Base-by-base conservation (phyloP, 192 early-diverging fungal species). In the Coemansia sp. region DNA sequence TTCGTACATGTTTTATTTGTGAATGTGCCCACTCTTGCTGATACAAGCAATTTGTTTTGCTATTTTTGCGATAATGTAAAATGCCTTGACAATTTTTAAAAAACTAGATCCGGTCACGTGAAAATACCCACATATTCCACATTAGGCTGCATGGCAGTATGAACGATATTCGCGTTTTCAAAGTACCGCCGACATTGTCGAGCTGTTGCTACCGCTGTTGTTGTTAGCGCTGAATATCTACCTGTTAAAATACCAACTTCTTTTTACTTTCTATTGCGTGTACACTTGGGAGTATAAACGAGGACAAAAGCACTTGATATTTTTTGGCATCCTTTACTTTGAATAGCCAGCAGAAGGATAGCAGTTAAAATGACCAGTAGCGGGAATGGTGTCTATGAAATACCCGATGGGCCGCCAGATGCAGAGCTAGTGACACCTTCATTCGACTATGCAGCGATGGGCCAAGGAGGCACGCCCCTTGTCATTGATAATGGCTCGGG, bases 401-500 rank as follows among this genome's bases (percentile, higher is more conserved):
- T 82, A 47, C 76, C 80, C 46, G 80, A 82, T 36, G 84, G 80
- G 13, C 76, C 79, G 15, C 63, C 71, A 15, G 80, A 74, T 15
- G 68, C 73, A 21, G 21, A 46, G 45, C 65, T 74, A 32, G 72
- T 66, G 21, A 72, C 76, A 36, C 86, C 84, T 8, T 78, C 55
- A 26, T 84, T 84, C n/a, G 87, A 89, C 72, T 89, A 84, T 61
- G 69, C 74, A 15, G 66, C 62, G 19, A 79, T 73, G 66, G 77
- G 79, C 39, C 72, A 80, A 41, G 76, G 68, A 5, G 74, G 63
- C 36, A 73, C 67, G 41, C 87, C 90, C 0, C 71, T 92, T 6
- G 84, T 92, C 8, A 90, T 92, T 59, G 91, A 92, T 69, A 89
- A 89, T 68, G 90, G 91, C 22, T 93, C 94, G 40, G 85, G 86